These are phyloP conservation scores for Pseudogymnoascus sp. DNA, from an alignment of 2,329 filamentous ascomycete genomes.

Conservation along the genomic window DNA sequence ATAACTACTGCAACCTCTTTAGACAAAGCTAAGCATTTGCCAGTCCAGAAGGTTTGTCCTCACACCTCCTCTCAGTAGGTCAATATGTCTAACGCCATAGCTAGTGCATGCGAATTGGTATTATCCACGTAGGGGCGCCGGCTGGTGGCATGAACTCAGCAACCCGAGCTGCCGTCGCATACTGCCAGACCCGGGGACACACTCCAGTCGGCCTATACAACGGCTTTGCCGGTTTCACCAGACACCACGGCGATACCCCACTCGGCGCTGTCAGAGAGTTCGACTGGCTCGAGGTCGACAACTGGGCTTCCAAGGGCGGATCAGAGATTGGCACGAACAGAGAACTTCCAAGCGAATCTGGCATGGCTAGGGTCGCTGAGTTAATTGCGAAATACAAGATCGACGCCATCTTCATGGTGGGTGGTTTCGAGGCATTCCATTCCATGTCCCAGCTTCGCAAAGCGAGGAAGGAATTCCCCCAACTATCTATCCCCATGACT, in stretches of 20 bases:
- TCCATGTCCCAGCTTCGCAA: conserved; percentile 79
- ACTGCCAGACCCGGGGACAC: conserved; percentile 87
- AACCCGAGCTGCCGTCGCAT: conserved; percentile 84
- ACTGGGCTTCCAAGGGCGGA: conserved; percentile 92
- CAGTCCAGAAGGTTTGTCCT: conserved; percentile 57
- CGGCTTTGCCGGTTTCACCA: conserved; percentile 86
- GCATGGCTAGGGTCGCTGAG: conserved; percentile 72
- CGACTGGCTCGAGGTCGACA: conserved; percentile 87
- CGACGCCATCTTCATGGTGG: conserved; percentile 83
- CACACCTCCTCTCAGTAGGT: not conserved
- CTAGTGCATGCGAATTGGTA: conserved; percentile 83
- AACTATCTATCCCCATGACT: conserved; percentile 86
- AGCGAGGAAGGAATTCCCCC: conserved; percentile 67
- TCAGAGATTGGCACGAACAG: conserved; percentile 98
- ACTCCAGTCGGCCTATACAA: conserved; percentile 91
- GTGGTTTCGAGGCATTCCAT: conserved; percentile 95
- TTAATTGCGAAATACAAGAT: conserved; percentile 82
- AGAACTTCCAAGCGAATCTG: conserved; percentile 75
- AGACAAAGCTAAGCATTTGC: conserved; percentile 54
- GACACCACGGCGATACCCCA: conserved; percentile 80
- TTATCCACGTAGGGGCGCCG: conserved; percentile 93
- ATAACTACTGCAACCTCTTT: conserved; percentile 81
- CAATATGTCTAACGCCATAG: conserved; percentile 23
- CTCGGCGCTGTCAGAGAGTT: conserved; percentile 76
- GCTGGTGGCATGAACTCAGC: conserved; percentile 98